A percentile compares a stretch with the other conserved stretches of the same genome.
Conservation (phyloP, 306 rosid genomes). For the Cicer bijugum region DNA sequence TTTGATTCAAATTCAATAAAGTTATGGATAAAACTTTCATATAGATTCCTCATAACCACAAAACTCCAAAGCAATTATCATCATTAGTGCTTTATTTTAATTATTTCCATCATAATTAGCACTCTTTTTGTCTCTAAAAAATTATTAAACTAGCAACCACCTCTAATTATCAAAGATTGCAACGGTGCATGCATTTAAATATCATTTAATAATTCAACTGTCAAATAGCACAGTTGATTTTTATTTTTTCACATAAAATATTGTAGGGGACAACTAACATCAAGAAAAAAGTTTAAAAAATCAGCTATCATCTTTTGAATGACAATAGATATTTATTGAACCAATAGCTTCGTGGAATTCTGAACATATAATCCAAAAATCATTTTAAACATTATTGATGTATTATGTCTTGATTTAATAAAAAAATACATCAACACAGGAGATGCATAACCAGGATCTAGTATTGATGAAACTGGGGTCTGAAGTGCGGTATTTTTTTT, state of each 20-base stretch:
- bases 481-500: conserved; percentile 5
- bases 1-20: not conserved
- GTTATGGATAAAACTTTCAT: conserved; percentile 39
- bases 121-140: conserved; percentile 39
- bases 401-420: too few species aligned
- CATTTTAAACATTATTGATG: conserved; percentile 41
- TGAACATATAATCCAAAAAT: conserved; percentile 42
- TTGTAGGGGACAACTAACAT: too few species aligned
- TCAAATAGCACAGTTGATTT: too few species aligned
- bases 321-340: conserved; percentile 46
- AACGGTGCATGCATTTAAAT: conserved; percentile 40
- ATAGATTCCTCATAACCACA: conserved; percentile 32
- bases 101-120: conserved; percentile 40
- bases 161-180: conserved; percentile 35
- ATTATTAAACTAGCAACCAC: conserved; percentile 42
- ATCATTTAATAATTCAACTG: too few species aligned
- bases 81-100: conserved; percentile 48
- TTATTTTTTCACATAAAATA: too few species aligned
- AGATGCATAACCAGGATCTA: conserved; percentile 30
- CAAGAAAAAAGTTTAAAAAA: too few species aligned
- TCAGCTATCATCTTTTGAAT: conserved; percentile 25
- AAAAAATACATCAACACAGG: not conserved
- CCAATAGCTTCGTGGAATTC: conserved; percentile 41
- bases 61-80: conserved; percentile 49
- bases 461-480: conserved; percentile 39